A percentile compares a stretch with the other conserved stretches of the same genome.
Evolutionary conservation across 2,329 filamentous ascomycete species (phyloP).

Genomic region (Diaporthe citriasiana): DNA sequence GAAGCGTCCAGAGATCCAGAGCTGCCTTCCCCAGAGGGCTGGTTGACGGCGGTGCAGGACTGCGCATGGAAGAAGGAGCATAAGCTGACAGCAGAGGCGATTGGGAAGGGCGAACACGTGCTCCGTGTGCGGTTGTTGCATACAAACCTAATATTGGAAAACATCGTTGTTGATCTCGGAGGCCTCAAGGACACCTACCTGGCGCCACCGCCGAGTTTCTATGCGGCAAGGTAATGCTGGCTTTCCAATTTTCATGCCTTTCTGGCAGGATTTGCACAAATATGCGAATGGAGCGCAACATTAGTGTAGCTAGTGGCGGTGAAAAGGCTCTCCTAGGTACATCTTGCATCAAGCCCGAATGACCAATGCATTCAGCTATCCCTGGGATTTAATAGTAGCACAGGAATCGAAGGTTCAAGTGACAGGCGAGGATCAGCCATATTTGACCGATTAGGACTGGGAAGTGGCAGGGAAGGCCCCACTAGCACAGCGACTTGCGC

Average conservation of each 20-base stretch:
- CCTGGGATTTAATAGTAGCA: too few relatives aligned
- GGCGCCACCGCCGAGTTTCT: constrained; percentile 48
- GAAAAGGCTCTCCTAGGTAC: too few relatives aligned
- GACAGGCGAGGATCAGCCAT: background rate
- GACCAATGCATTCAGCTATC: too few relatives aligned
- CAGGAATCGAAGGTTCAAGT: background rate
- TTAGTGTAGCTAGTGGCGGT: too few relatives aligned
- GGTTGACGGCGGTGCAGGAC: constrained; percentile 43
- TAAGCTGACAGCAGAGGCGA: background rate
- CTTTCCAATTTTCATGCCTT: too few relatives aligned
- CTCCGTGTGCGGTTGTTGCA: constrained; percentile 49
- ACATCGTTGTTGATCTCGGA: constrained; percentile 54
- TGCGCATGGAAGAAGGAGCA: constrained; percentile 41
- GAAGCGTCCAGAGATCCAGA: constrained; percentile 41
- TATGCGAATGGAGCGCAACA: background rate
- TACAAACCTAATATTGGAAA: constrained; percentile 51
- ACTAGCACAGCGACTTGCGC: background rate
- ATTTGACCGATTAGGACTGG: too few relatives aligned
- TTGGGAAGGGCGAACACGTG: constrained; percentile 43
- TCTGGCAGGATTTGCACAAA: background rate
- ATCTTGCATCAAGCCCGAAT: too few relatives aligned
- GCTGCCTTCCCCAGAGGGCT: constrained; percentile 39
- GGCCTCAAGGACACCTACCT: constrained; percentile 54
- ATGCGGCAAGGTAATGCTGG: background rate
- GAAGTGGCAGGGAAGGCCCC: too few relatives aligned